Base-by-base conservation (phyloP, 139 green algal species). In the Nannochloris sp. region DNA sequence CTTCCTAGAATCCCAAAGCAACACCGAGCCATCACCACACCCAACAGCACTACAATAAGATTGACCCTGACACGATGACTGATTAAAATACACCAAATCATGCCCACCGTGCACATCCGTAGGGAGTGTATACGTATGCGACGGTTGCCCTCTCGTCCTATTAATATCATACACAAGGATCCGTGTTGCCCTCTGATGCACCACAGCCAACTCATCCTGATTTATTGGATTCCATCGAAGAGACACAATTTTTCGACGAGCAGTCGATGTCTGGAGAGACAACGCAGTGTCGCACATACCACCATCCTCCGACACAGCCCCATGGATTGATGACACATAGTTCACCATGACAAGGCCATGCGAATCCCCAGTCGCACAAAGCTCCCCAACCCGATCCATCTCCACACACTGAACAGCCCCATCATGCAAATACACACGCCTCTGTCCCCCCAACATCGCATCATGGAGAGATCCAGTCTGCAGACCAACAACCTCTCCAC, bases 121-220 rank as follows among this genome's bases (percentile, higher is more conserved):
- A 20, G 60, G 60, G 14, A 66, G 10, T 14, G 10, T 0, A 30
- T 30, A 20, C 13, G 14, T 66, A 9, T 25, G 33, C 23, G 25
- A 37, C 46, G 49, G 49, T 1, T 20, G 28, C n/a, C 50, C 70
- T 56, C 68, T 65, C 1, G 70, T 76, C 44, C 64, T 58, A 59
- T 72, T 56, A 58, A 76, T 50, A 62, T 76, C 70, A 37, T 65
- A 76, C 4, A 76, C 48, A 36, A 25, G 58, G n/a, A 76, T 37
- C 25, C 58, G 43, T n/a, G 45, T 56, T 56, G 57, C 36, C 11
- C 56, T 13, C 2, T 59, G 49, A 2, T 62, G 61, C 9, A 50
- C 49, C 33, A 64, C 57, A 14, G 37, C 70, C 46, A 76, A 50
- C 5, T 62, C 58, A 51, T 72, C 65, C 44, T 72, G 61, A 14